phyloP scores from a whole-genome alignment of 768 basidiomycete species.

The Lentinula edodes region DNA sequence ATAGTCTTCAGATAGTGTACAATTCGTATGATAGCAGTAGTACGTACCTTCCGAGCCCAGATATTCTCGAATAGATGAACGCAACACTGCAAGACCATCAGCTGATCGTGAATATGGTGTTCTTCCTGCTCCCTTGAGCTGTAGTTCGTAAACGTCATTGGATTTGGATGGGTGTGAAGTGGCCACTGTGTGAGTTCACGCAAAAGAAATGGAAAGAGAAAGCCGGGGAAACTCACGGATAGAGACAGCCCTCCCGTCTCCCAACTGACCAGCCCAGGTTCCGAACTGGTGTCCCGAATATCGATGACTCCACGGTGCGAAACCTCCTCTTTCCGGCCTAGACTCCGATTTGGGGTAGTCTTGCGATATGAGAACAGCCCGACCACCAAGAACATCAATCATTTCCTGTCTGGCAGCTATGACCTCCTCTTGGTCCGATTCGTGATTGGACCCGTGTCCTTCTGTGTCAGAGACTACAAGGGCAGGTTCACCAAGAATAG shows the following conservation, averaged over 20 bases:
- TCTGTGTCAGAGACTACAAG: constrained; percentile 36
- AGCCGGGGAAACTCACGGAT: constrained; percentile 35
- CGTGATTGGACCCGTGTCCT: constrained; percentile 17
- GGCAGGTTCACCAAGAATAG: constrained; percentile 55
- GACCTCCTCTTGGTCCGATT: constrained; percentile 27
- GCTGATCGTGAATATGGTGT: constrained; percentile 92
- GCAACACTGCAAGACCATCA: constrained; percentile 92
- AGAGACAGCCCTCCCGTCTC: constrained; percentile 93
- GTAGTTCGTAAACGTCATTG: constrained; percentile 68
- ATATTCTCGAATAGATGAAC: constrained; percentile 92
- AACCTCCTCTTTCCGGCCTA: constrained; percentile 15
- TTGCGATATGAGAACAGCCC: constrained; percentile 58
- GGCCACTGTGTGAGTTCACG: constrained; percentile 43
- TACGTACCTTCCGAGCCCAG: constrained; percentile 81
- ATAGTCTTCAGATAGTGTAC: too few species aligned
- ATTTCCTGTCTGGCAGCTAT: constrained; percentile 59
- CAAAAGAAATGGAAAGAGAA: background rate
- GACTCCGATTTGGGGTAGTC: constrained; percentile 2
- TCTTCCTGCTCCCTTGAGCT: constrained; percentile 91
- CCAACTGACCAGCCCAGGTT: constrained; percentile 88
- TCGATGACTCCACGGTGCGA: constrained; percentile 82
- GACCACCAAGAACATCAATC: constrained; percentile 77
- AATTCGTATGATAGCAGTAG: background rate
- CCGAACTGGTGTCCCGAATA: constrained; percentile 94
- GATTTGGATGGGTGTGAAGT: constrained; percentile 64